Evolutionary conservation across 768 basidiomycete genomes (phyloP), one percentile per base, ranked within the genome.

Genomic region (Rhizopogon vinicolor): DNA sequence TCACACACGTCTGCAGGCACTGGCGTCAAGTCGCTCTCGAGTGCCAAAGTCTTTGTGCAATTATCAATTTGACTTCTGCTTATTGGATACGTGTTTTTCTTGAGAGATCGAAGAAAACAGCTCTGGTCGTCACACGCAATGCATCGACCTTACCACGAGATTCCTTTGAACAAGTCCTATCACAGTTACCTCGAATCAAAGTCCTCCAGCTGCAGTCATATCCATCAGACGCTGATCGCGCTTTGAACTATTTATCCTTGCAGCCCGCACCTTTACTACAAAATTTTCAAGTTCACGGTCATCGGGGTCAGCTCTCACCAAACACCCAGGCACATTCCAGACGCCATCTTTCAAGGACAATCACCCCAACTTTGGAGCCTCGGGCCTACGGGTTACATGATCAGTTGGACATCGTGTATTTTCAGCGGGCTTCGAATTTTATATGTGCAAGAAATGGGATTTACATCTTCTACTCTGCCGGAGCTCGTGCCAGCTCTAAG

Each of bases 21-120:
- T 80, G 78, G 77, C 74, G 79, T 25, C 58, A 70, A 0, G 71
- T 79, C 4, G 76, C 78, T 5, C 55, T 80, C 13, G 68, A 60
- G 44, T 74, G 69, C 52, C 72, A 78, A 1, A 60, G 52, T 12
- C 68, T 81, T 40, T 82, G 80, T 78, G 69, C 58, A 22, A 9
- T 10, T n/a, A 28, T 49, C 13, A 41, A 10, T 68, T n/a, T 68
- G 25, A 25, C 25, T 25, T 25, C 25, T 25, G 25, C 25, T 25
- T 25, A 25, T 25, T 25, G 4, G 25, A 25, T 25, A 25, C 25
- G 25, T 46, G 75, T 72, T 61, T 75, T 77, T 73, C 43, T 78
- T 37, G 66, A 60, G 31, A 65, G 76, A 22, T 78, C 76, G 0
- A 77, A 75, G 52, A 69, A 63, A 65, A 72, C 73, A 12, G 62